A percentile compares a stretch with the other conserved stretches of the same genome.
Conservation (phyloP, 441 rosid species). For the Corymbia calophylla region DNA sequence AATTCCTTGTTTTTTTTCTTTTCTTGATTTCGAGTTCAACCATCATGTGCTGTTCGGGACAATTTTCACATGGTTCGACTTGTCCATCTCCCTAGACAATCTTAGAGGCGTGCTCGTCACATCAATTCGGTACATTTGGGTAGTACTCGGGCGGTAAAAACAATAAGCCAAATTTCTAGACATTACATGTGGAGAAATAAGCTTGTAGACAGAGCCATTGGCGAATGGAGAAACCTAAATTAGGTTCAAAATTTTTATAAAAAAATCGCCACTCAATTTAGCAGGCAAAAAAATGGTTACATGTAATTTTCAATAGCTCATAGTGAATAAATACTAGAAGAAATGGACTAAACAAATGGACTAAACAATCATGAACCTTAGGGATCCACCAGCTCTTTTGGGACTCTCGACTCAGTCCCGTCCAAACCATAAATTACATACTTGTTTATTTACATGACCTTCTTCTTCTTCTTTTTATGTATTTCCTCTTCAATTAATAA, state of each 20-base stretch:
- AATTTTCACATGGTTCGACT: too few relatives aligned
- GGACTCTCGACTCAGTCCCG: neutral
- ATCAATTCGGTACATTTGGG: fast-evolving
- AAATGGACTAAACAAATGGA: neutral
- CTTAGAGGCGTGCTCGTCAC: too few relatives aligned
- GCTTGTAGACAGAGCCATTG: neutral
- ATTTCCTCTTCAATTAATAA: neutral
- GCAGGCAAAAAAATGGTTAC: neutral
- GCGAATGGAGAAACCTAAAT: neutral
- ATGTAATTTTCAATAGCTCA: neutral
- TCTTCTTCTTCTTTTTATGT: neutral
- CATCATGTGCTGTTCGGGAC: neutral
- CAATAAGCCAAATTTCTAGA: neutral
- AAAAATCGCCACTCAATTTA: too few relatives aligned
- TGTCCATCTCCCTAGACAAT: neutral
- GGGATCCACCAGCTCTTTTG: neutral
- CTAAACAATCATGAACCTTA: neutral
- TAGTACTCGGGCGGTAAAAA: neutral
- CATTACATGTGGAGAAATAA: neutral
- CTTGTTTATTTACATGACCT: neutral
- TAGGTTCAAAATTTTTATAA: too few relatives aligned
- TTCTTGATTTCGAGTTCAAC: neutral
- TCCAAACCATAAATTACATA: neutral
- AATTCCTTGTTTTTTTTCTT: too few relatives aligned
- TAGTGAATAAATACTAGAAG: neutral